These are phyloP conservation scores for Cytospora piceicola DNA, from an alignment of 2,329 filamentous ascomycete species.

Conservation along the genomic window DNA sequence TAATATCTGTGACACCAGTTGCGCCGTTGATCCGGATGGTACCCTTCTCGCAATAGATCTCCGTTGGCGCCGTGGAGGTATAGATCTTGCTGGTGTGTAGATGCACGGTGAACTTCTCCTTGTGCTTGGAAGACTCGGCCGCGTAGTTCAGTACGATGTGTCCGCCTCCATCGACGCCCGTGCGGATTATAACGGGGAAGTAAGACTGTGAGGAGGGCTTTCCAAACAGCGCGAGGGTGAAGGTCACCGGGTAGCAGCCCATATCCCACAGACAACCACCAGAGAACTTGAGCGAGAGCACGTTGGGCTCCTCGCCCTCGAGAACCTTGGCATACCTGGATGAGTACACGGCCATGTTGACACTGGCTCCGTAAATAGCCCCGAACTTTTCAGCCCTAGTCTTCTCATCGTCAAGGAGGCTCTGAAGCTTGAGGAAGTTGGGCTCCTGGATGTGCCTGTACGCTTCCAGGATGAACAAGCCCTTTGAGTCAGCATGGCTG, in stretches of 20 bases:
- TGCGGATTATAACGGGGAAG: constrained; percentile 27
- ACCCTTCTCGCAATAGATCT: constrained; percentile 30
- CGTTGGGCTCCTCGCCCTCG: constrained; percentile 29
- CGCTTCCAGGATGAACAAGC: constrained; percentile 31
- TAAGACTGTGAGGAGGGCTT: constrained; percentile 26
- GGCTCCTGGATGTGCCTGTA: constrained; percentile 29
- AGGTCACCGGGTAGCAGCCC: constrained; percentile 29
- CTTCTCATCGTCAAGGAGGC: constrained; percentile 21
- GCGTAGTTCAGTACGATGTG: constrained; percentile 25
- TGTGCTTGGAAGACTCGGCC: constrained; percentile 23
- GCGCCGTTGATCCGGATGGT: constrained; percentile 26
- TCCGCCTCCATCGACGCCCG: constrained; percentile 26
- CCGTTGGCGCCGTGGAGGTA: constrained; percentile 29
- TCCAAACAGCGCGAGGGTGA: constrained; percentile 27
- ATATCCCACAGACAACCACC: constrained; percentile 28
- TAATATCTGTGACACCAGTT: constrained; percentile 27
- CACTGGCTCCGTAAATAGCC: constrained; percentile 23
- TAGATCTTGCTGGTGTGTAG: constrained; percentile 31
- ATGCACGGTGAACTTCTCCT: constrained; percentile 29
- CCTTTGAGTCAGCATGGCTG: constrained; percentile 39
- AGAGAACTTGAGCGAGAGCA: constrained; percentile 28
- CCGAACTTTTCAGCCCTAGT: constrained; percentile 26
- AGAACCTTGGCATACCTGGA: constrained; percentile 28
- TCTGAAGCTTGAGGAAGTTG: constrained; percentile 27
- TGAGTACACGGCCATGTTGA: constrained; percentile 26